A percentile compares a stretch with the other conserved stretches of the same genome.
Evolutionary conservation across 2,329 filamentous ascomycete genomes (phyloP).

Genomic region (Tolypocladium ovalisporum): DNA sequence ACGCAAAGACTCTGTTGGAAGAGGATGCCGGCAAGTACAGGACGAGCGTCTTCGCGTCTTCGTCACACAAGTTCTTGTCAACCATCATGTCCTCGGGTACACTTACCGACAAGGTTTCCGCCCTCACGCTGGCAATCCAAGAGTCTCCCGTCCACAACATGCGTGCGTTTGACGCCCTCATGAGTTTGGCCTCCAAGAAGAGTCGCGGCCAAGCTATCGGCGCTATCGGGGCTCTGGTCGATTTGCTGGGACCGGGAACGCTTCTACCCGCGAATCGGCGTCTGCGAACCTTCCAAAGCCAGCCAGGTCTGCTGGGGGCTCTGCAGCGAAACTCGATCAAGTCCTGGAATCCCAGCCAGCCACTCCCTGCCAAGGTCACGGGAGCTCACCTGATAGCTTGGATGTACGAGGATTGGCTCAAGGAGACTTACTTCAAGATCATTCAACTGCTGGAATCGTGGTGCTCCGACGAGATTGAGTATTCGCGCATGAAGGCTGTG

Average conservation of each 20-base stretch:
- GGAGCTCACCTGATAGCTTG: slow-evolving; percentile 73
- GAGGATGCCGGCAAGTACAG: slow-evolving; percentile 68
- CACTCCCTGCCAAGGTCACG: slow-evolving; percentile 62
- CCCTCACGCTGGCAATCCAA: slow-evolving; percentile 85
- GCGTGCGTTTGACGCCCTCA: slow-evolving; percentile 76
- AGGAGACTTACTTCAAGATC: slow-evolving; percentile 85
- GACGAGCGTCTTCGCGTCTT: slow-evolving; percentile 64
- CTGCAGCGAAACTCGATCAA: slow-evolving; percentile 49
- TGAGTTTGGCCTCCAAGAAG: slow-evolving; percentile 80
- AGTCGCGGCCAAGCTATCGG: slow-evolving; percentile 87
- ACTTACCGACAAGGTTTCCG: slow-evolving; percentile 91
- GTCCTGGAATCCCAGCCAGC: slow-evolving; percentile 57
- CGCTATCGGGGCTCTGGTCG: slow-evolving; percentile 85
- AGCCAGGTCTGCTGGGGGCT: slow-evolving; percentile 63
- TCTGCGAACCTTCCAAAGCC: slow-evolving; percentile 65
- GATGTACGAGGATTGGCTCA: slow-evolving; percentile 93
- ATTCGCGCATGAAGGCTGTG: slow-evolving; percentile 75
- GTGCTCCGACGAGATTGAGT: slow-evolving; percentile 93
- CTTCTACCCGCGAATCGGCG: slow-evolving; percentile 76
- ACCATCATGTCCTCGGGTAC: slow-evolving; percentile 97
- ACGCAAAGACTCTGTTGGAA: slow-evolving; percentile 66
- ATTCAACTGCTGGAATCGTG: slow-evolving; percentile 84
- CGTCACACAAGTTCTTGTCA: slow-evolving; percentile 90
- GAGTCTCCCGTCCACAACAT: slow-evolving; percentile 91
- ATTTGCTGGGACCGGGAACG: slow-evolving; percentile 83